These are phyloP conservation scores for Penicillium sp. DNA, from an alignment of 2,329 filamentous ascomycete genomes.

Conservation along the genomic window DNA sequence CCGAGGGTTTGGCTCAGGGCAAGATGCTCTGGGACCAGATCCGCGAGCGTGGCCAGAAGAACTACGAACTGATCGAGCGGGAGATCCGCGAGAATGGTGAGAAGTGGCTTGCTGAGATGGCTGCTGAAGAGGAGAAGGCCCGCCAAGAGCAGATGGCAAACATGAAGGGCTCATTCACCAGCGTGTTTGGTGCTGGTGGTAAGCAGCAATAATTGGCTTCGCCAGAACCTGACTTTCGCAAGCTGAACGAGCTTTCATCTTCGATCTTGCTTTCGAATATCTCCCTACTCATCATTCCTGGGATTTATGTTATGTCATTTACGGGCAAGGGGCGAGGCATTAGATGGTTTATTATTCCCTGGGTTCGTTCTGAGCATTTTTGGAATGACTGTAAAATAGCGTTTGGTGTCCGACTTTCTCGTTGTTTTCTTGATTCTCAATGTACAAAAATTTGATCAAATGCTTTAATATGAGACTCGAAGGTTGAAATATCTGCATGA, in stretches of 20 bases:
- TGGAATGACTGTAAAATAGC: constrained; percentile 38
- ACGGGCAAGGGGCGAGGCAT: constrained; percentile 26
- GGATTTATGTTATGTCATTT: constrained; percentile 21
- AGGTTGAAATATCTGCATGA: constrained; percentile 16
- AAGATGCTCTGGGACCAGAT: constrained; percentile 98
- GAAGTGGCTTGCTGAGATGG: constrained; percentile 94
- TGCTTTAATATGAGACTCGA: constrained; percentile 23
- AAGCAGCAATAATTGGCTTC: constrained; percentile 23
- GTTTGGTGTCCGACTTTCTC: constrained; percentile 23
- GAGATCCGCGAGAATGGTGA: constrained; percentile 92
- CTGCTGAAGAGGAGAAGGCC: constrained; percentile 79
- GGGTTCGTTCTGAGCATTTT: constrained; percentile 27
- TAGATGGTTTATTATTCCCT: constrained; percentile 24
- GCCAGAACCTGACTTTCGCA: constrained; percentile 5
- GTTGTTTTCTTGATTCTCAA: constrained; percentile 22
- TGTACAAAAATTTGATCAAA: constrained; percentile 27
- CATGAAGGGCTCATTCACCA: constrained; percentile 77
- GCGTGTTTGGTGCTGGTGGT: constrained; percentile 49
- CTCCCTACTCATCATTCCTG: constrained; percentile 17
- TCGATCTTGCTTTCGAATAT: constrained; percentile 10
- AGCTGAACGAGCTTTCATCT: background rate
- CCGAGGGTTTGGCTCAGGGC: constrained; percentile 79
- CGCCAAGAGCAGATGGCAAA: constrained; percentile 88
- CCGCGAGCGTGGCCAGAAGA: constrained; percentile 82
- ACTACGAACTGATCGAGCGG: constrained; percentile 84